phyloP scores from a whole-genome alignment of 2,329 filamentous ascomycete species.

The Stagonosporopsis tanaceti region DNA sequence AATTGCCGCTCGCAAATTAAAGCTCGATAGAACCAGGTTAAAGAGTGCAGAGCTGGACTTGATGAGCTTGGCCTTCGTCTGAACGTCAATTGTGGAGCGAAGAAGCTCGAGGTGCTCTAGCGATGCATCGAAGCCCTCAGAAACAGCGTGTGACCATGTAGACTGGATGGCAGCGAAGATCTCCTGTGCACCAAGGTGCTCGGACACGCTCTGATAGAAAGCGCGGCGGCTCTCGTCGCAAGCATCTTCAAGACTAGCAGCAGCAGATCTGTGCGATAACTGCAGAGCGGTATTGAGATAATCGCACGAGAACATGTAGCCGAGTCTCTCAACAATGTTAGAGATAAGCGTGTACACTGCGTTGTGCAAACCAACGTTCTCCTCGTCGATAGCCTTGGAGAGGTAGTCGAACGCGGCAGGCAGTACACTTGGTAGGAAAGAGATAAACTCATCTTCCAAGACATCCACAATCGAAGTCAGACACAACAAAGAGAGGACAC shows the following conservation, averaged over 20 bases:
- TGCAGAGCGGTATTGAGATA: constrained; percentile 76
- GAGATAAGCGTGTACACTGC: constrained; percentile 82
- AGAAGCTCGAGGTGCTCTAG: constrained; percentile 75
- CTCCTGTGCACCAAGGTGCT: constrained; percentile 78
- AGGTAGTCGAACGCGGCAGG: constrained; percentile 77
- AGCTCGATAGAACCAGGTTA: constrained; percentile 62
- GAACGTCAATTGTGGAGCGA: constrained; percentile 74
- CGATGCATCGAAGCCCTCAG: constrained; percentile 64
- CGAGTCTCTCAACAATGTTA: constrained; percentile 80
- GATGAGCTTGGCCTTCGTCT: constrained; percentile 78
- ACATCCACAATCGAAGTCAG: constrained; percentile 90
- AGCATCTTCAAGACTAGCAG: constrained; percentile 66
- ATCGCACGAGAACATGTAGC: constrained; percentile 84
- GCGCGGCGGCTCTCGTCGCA: constrained; percentile 71
- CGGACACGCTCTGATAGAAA: constrained; percentile 77
- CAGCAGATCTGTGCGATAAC: constrained; percentile 76
- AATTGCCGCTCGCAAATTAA: constrained; percentile 67
- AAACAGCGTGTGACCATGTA: constrained; percentile 73
- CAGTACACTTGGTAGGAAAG: constrained; percentile 79
- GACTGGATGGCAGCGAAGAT: constrained; percentile 76
- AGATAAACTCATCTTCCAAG: constrained; percentile 83
- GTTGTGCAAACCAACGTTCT: constrained; percentile 73
- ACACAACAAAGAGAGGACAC: constrained; percentile 85
- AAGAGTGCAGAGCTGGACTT: constrained; percentile 78
- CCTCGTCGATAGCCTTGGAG: constrained; percentile 65